These are phyloP conservation scores for Tillandsia leiboldiana DNA, from an alignment of 176 grass and related monocot species.

Conservation along the genomic window DNA sequence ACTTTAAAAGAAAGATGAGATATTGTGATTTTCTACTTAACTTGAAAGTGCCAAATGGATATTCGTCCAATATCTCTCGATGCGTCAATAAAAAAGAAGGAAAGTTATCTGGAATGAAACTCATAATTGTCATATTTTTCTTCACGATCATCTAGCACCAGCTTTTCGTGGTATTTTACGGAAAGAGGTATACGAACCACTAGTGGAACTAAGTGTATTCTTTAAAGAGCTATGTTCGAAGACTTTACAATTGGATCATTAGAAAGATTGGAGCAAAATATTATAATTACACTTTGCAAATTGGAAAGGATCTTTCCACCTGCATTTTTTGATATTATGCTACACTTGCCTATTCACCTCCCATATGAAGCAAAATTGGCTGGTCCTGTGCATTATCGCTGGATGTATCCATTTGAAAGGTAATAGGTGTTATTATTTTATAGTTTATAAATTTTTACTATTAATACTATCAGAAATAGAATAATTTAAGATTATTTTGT, in stretches of 20 bases:
- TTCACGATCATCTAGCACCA: too few relatives aligned
- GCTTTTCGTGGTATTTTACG: too few relatives aligned
- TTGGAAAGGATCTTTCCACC: constrained; percentile 22
- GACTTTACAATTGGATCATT: neutral
- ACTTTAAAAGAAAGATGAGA: too few relatives aligned
- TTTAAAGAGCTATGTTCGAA: constrained; percentile 10
- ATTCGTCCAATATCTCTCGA: too few relatives aligned
- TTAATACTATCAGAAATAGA: neutral
- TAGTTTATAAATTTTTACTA: neutral
- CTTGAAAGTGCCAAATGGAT: too few relatives aligned
- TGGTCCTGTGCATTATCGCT: neutral
- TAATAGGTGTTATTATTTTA: neutral
- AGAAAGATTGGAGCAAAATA: neutral
- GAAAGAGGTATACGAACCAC: too few relatives aligned
- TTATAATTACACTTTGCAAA: constrained; percentile 11
- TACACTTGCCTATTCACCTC: constrained; percentile 12
- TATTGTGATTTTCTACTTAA: too few relatives aligned
- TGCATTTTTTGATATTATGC: constrained; percentile 15
- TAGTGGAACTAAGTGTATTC: constrained; percentile 1
- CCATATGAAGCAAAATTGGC: constrained; percentile 6
- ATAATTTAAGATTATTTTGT: neutral
- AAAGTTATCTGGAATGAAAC: too few relatives aligned
- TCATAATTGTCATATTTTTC: too few relatives aligned
- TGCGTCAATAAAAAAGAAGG: too few relatives aligned
- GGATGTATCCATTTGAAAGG: neutral